Percentiles rank a stretch among this genome's conserved stretches.
Evolutionary conservation across 2,329 filamentous ascomycete species (phyloP).

Genomic region (Teratosphaeria epicoccoides): DNA sequence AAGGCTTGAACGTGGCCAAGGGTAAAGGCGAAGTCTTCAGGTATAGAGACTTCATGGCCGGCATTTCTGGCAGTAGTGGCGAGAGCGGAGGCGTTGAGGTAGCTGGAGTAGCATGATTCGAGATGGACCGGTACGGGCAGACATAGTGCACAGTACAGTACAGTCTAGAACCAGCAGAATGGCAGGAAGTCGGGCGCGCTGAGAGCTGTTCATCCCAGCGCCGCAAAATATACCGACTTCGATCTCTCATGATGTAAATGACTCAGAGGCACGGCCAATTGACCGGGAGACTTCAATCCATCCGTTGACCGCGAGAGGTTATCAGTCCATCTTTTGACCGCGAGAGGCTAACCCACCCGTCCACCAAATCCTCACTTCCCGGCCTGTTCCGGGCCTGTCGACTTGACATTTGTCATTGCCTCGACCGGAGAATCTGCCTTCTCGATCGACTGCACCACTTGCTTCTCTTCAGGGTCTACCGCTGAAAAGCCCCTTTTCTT

Average conservation of each 20-base stretch:
- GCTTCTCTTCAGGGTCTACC: neutral
- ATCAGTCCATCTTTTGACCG: no score
- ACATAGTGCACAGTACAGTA: neutral
- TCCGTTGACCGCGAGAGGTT: no score
- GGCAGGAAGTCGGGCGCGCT: no score
- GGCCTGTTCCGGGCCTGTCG: neutral
- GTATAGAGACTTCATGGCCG: conserved; percentile 80
- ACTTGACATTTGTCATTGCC: neutral
- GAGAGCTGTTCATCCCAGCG: no score
- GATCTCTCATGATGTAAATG: no score
- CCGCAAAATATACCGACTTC: no score
- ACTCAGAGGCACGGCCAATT: no score
- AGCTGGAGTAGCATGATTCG: neutral
- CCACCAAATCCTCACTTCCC: neutral
- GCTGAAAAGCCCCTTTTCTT: neutral
- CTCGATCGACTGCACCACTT: neutral
- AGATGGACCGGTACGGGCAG: neutral
- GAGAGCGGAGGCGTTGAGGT: conserved; percentile 6
- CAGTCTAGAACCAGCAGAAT: neutral
- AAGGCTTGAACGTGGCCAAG: conserved; percentile 36
- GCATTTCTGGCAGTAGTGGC: conserved; percentile 28
- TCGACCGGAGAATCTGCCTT: neutral
- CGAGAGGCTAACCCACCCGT: neutral
- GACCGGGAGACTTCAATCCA: no score
- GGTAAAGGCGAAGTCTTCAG: conserved; percentile 75